These are phyloP conservation scores for Malbranchea cinnamomea DNA, from an alignment of 2,329 filamentous ascomycete genomes.

Conservation along the genomic window DNA sequence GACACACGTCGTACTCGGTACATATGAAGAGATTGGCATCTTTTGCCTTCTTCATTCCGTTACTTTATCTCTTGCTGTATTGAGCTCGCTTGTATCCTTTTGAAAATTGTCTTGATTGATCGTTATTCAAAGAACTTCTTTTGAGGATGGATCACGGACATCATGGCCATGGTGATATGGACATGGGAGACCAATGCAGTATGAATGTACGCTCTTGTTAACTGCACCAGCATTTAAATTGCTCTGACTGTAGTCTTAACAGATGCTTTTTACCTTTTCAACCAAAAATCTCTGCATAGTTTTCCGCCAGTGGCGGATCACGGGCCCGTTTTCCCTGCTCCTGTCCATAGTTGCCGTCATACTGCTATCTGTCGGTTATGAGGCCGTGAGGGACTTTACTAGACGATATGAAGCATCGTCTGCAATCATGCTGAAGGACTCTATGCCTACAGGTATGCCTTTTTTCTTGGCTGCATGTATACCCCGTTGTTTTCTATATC, in stretches of 20 bases:
- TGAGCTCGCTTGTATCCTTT: neutral
- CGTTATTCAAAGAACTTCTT: neutral
- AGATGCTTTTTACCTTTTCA: conserved; percentile 99
- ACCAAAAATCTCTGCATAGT: conserved; percentile 90
- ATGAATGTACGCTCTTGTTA: conserved; percentile 58
- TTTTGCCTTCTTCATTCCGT: too few relatives aligned
- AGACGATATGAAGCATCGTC: conserved; percentile 53
- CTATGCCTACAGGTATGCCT: conserved; percentile 1
- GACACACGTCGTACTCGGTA: too few relatives aligned
- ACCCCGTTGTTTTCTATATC: neutral
- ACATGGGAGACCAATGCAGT: conserved; percentile 56
- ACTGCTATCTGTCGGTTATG: conserved; percentile 78
- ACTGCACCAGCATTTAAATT: conserved; percentile 2
- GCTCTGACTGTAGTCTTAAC: conserved; percentile 5
- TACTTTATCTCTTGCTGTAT: too few relatives aligned
- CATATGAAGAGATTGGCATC: too few relatives aligned
- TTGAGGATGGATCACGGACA: conserved; percentile 34
- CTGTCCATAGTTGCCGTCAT: conserved; percentile 72
- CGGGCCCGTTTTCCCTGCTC: conserved; percentile 56
- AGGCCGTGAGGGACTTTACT: conserved; percentile 64
- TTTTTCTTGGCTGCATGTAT: neutral
- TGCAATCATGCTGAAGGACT: conserved; percentile 3
- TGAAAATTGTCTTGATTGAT: neutral
- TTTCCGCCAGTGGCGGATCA: conserved; percentile 82
- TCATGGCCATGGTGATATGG: conserved; percentile 43